A percentile compares a stretch with the other conserved stretches of the same genome.
Evolutionary conservation across 2,329 filamentous ascomycete genomes (phyloP).

Genomic region (Fusarium oxysporum): DNA sequence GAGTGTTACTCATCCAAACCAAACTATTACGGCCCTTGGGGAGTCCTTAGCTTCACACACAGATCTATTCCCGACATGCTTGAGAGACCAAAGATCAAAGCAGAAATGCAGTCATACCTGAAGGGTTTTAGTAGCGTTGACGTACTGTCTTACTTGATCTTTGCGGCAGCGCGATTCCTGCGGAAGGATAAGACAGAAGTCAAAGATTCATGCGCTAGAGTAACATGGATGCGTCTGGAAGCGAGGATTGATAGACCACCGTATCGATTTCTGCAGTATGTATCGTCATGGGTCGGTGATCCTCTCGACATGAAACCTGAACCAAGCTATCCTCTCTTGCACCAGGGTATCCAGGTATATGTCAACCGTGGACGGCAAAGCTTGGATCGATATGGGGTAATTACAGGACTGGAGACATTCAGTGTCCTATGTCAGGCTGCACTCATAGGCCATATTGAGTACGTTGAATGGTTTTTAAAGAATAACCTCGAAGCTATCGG

Average conservation of each 20-base stretch:
- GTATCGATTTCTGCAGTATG: background rate
- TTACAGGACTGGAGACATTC: background rate
- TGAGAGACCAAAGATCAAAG: background rate
- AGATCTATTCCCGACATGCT: constrained; percentile 8
- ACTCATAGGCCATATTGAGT: background rate
- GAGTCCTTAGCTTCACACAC: background rate
- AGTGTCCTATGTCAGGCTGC: background rate
- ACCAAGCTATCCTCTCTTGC: background rate
- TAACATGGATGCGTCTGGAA: background rate
- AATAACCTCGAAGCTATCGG: background rate
- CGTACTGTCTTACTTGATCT: background rate
- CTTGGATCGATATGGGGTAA: background rate
- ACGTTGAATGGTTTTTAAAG: background rate
- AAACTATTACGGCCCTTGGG: background rate
- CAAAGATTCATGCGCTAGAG: accelerated
- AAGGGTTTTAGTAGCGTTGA: background rate
- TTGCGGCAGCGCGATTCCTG: background rate
- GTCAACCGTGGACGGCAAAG: background rate
- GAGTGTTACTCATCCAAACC: accelerated
- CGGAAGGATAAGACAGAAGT: background rate
- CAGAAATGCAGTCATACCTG: background rate
- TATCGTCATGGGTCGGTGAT: background rate
- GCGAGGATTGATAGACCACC: background rate
- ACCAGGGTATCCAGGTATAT: background rate
- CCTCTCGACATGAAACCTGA: background rate